phyloP scores from a whole-genome alignment of 2,329 filamentous ascomycete genomes.

The Clonostachys solani region DNA sequence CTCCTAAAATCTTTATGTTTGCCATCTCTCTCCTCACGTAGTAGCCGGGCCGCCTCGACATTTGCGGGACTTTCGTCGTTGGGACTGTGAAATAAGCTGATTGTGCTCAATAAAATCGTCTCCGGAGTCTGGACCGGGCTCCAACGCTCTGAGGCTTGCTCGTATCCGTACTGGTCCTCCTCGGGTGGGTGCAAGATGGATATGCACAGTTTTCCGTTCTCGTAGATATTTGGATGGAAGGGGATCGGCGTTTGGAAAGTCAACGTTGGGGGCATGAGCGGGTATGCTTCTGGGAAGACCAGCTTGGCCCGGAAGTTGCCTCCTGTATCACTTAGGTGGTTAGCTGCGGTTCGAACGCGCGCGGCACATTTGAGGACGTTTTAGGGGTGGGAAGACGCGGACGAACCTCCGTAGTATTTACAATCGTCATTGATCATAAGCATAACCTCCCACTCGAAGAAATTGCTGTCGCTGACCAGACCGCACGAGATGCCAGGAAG shows the following conservation, averaged over 20 bases:
- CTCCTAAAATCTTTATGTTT: conserved; percentile 69
- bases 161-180: conserved; percentile 93
- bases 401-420: conserved; percentile 85
- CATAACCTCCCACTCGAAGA: conserved; percentile 99
- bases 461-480: conserved; percentile 76
- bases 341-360: neutral
- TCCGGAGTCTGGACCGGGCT: conserved; percentile 91
- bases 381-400: neutral
- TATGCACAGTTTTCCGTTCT: conserved; percentile 86
- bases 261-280: conserved; percentile 82
- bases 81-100: conserved; percentile 86
- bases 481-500: conserved; percentile 94
- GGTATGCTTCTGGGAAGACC: conserved; percentile 80
- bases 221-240: conserved; percentile 95
- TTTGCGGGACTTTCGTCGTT: conserved; percentile 97
- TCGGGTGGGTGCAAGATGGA: conserved; percentile 94
- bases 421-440: conserved; percentile 96
- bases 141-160: conserved; percentile 87
- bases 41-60: conserved; percentile 84
- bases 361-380: neutral
- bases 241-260: conserved; percentile 78
- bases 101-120: conserved; percentile 87
- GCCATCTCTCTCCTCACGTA: conserved; percentile 70
- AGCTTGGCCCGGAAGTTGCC: conserved; percentile 88
- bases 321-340: conserved; percentile 43